Evolutionary conservation across 2,329 filamentous ascomycete genomes (phyloP), one percentile per base, ranked within the genome.

Genomic region (Coniosporium tulheliwenetii): DNA sequence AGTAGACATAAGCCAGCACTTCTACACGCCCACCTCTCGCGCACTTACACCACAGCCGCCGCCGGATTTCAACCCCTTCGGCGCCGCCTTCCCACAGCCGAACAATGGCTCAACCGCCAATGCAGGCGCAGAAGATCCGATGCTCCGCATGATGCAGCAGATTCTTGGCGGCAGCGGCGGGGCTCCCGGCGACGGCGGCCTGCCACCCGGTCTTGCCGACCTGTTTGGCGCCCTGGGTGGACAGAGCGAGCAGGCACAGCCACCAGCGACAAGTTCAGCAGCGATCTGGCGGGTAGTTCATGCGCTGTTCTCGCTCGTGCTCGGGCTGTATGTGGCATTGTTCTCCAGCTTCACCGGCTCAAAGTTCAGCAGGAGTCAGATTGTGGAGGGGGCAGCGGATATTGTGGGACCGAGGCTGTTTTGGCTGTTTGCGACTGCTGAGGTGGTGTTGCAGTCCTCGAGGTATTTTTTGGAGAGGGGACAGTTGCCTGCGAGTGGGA

Each of bases 351-450:
- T 86, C 58, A 73, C 70, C 15, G 82, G 82, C 36, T 75, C 73
- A 30, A 74, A 74, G 53, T 49, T 70, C 5, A 71, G 77, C 51
- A 73, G 82, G 29, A 15, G 10, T 19, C 10, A n/a, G 10, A 37
- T 10, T 10, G 46, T 50, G 15, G 54, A 53, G 37, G 50, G 60
- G 7, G 53, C 51, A 1, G 58, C 65, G 29, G 55, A 60, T 12
- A 59, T 60, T 38, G 52, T 57, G 31, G 63, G 66, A 34, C 64
- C 64, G 37, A 67, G 70, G 45, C 79, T 86, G 60, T 86, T 89
- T 59, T 85, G 78, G 65, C 70, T 82, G n/a, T 91, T 89, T 55
- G 79, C 81, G 5, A 85, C 82, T 0, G 78, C 75, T 30, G 82
- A 91, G 62, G 69, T 84, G 9, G 56, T 84, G 40, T 64, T 89